Evolutionary conservation across 371 early-diverging fungal species (phyloP), one percentile per base, ranked within the genome.

Genomic region (Zychaea mexicana): DNA sequence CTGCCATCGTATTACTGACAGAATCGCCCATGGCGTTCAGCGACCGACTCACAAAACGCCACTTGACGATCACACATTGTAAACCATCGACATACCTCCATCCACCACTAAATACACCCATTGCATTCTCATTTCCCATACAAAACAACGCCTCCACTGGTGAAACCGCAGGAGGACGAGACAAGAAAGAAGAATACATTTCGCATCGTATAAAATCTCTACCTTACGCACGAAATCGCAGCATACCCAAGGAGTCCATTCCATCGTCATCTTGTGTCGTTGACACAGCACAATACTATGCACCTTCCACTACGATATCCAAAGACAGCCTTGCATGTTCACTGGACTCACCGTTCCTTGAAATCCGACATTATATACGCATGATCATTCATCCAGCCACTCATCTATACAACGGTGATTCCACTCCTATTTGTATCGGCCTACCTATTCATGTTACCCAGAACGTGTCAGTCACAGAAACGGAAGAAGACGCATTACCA

Each of bases 331-430:
- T 72, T 24, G 64, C 57, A 9, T 66, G 68, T 54, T 64, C 77
- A 5, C 65, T 76, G 15, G 77, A 76, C n/a, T 73, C 77, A 22
- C 73, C 77, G 2, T 76, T 69, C 57, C 59, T 73, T 9, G 57
- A 57, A 2, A 64, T 76, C 21, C 49, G 69, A 21, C 73, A 76
- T 52, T 76, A 58, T 47, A 64, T 73, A 15, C 71, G 73, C 15
- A 22, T 76, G 13, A 55, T 70, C 0, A 64, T 76, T 22, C 24
- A 49, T 24, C 49, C 49, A 49, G 49, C 49, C n/a, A 49, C 22
- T 13, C 21, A 24, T 55, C 21, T 7, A 17, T 17, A 31, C 9
- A n/a, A n/a, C n/a, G n/a, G n/a, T n/a, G 27, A 9, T 3, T 27
- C 3, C 36, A 52, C 26, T 30, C 71, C 73, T 10, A 67, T 76